A percentile compares a stretch with the other conserved stretches of the same genome.
phyloP scores from a whole-genome alignment of 108 stramenopile genomes.

The Aurantiochytrium sp. region DNA sequence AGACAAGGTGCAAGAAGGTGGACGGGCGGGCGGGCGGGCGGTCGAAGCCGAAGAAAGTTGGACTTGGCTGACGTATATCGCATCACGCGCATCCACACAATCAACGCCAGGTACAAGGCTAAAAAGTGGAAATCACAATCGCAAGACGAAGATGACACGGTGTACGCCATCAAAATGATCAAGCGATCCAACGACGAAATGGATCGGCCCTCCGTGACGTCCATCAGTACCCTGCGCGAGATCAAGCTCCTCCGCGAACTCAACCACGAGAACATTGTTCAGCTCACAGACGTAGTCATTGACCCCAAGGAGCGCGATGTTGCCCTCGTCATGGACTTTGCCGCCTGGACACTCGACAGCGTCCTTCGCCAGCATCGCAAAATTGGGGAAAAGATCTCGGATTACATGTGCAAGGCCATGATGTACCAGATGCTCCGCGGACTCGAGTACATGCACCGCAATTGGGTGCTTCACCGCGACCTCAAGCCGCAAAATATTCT shows the following conservation, averaged over 20 bases:
- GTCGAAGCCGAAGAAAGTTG: background rate
- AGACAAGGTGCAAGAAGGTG: background rate
- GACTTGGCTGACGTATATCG: background rate
- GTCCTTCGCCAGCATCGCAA: slow-evolving; percentile 65
- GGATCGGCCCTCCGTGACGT: slow-evolving; percentile 77
- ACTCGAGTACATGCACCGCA: slow-evolving; percentile 76
- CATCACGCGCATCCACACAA: background rate
- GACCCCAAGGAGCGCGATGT: slow-evolving; percentile 56
- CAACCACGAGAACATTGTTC: slow-evolving; percentile 70
- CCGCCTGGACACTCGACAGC: slow-evolving; percentile 68
- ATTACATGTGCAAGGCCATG: slow-evolving; percentile 56
- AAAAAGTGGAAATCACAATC: slow-evolving; percentile 7
- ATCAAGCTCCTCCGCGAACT: slow-evolving; percentile 71
- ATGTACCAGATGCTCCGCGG: slow-evolving; percentile 71
- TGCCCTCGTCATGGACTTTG: slow-evolving; percentile 77
- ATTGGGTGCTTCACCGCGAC: slow-evolving; percentile 77
- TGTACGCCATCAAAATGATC: slow-evolving; percentile 79
- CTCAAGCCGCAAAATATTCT: slow-evolving; percentile 74
- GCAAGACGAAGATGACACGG: slow-evolving; percentile 44
- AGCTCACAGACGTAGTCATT: slow-evolving; percentile 32
- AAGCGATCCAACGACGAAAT: slow-evolving; percentile 72
- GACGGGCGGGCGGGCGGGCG: background rate
- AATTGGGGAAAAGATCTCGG: slow-evolving; percentile 48
- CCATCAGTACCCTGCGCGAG: slow-evolving; percentile 64
- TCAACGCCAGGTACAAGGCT: background rate